Conservation (phyloP, 179 eudicot species). For the Vitellaria paradoxa region DNA sequence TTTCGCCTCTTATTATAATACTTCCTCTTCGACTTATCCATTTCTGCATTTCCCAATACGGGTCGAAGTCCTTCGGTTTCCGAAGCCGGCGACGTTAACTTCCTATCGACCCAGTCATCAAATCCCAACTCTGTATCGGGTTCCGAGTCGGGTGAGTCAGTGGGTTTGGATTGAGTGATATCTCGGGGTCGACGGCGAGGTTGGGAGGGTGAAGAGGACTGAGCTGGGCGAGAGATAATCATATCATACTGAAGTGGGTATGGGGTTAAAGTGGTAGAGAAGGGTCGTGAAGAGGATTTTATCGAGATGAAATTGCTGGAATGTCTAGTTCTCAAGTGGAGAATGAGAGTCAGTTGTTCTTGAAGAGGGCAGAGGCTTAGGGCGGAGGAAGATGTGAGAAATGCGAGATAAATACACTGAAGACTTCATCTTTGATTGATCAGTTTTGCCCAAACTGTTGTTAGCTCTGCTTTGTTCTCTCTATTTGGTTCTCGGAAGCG, state of each 20-base stretch:
- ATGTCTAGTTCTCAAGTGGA: neutral
- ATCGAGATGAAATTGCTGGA: slow-evolving; percentile 8
- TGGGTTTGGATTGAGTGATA: slow-evolving; percentile 27
- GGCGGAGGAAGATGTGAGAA: slow-evolving; percentile 37
- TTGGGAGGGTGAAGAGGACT: slow-evolving; percentile 16
- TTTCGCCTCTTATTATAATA: slow-evolving; percentile 73
- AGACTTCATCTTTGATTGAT: slow-evolving; percentile 37
- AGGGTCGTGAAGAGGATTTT: slow-evolving; percentile 23
- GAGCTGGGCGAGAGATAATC: slow-evolving; percentile 72
- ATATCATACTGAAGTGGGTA: slow-evolving; percentile 90
- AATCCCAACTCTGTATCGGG: slow-evolving; percentile 47
- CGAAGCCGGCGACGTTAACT: slow-evolving; percentile 27
- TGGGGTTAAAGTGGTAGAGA: slow-evolving; percentile 56
- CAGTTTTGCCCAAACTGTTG: too few species aligned
- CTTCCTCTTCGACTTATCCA: slow-evolving; percentile 84
- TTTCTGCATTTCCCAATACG: slow-evolving; percentile 3
- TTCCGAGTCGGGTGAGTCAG: slow-evolving; percentile 29
- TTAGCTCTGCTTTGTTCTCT: too few species aligned
- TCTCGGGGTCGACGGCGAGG: slow-evolving; percentile 24
- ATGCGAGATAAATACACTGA: slow-evolving; percentile 27
- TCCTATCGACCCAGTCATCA: slow-evolving; percentile 81
- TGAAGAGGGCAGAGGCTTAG: slow-evolving; percentile 15
- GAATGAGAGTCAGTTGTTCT: slow-evolving; percentile 19
- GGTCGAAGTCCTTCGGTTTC: slow-evolving; percentile 1
- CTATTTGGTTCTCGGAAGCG: too few species aligned